A percentile compares a stretch with the other conserved stretches of the same genome.
Evolutionary conservation across 176 grass and related monocot species (phyloP).

Genomic region (Phragmites australis): DNA sequence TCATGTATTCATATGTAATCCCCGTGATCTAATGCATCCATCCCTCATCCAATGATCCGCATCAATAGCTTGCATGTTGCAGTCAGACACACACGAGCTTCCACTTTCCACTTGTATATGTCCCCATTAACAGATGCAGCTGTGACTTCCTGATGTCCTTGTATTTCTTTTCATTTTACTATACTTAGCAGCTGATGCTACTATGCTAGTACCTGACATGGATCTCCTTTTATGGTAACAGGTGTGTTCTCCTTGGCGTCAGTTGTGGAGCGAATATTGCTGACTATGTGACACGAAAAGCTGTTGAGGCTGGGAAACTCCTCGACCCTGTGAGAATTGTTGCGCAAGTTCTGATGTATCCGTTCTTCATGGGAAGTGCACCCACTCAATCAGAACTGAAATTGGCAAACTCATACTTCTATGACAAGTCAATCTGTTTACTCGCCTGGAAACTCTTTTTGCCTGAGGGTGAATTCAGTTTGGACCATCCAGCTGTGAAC

Average conservation of each 20-base stretch:
- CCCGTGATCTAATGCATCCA: neutral
- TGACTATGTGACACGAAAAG: slow-evolving; percentile 69
- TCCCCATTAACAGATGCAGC: neutral
- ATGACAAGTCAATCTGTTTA: slow-evolving; percentile 62
- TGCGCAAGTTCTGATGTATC: slow-evolving; percentile 75
- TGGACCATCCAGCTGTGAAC: slow-evolving; percentile 65
- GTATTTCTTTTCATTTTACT: neutral
- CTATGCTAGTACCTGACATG: neutral
- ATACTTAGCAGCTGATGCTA: neutral
- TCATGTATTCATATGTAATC: neutral
- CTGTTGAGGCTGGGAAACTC: slow-evolving; percentile 56
- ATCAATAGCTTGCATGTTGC: neutral
- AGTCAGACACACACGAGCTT: neutral
- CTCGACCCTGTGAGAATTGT: slow-evolving; percentile 57
- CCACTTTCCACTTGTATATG: neutral
- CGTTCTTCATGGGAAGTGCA: slow-evolving; percentile 63
- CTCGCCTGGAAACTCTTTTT: slow-evolving; percentile 70
- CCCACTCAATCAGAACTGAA: slow-evolving; percentile 72
- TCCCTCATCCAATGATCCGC: neutral
- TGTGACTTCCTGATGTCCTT: neutral
- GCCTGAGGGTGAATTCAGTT: slow-evolving; percentile 53
- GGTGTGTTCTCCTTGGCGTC: slow-evolving; percentile 70
- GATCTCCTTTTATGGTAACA: slow-evolving; percentile 22
- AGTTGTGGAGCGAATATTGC: slow-evolving; percentile 72
- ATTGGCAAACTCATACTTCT: slow-evolving; percentile 75